Base-by-base conservation (phyloP, 2,329 filamentous ascomycete species). In the Phyllosticta citriasiana region DNA sequence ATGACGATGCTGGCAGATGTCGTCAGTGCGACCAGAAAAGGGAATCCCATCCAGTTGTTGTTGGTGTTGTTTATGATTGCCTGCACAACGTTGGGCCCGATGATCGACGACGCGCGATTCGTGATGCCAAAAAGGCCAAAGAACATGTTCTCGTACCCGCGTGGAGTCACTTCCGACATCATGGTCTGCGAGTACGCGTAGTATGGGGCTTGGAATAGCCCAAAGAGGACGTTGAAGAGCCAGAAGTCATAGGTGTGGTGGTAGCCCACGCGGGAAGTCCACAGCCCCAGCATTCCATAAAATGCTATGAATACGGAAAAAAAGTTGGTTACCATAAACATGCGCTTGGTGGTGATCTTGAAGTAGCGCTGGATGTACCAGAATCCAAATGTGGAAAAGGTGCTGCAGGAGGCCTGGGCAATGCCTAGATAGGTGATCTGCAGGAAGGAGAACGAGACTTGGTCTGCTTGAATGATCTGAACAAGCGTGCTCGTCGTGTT, bases 401-500 rank as follows among this genome's bases (percentile, higher is more conserved):
- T 84, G 57, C 88, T 87, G 0, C 86, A 85, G 0, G 82, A 72
- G 0, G 79, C 84, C 70, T 88, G 85, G 0, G 85, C 80, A 10
- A 88, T 82, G 25, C 87, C 74, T 8, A 88, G 79, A 66, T 88
- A 88, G 0, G 84, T 87, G 5, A 88, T 70, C 55, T 84, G 79
- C 26, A 88, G 74, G 0, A 84, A 85, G 67, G 86, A 84, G 71
- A 87, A 88, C 3, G 79, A 76, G 2, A 88, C 84, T 3, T 88
- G 80, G 40, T 78, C 77, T 65, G 88, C 88, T 67, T 88, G 86
- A 4, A 88, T 71, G 0, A 84, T 88, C 0, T 75, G 78, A 33
- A 88, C 84, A 24, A 88, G 84, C 0, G 86, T 88, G 4, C 88
- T 83, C 0, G 85, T 87, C 0, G 86, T 89, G 69, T 88, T 88